phyloP scores from a whole-genome alignment of 805 yeast species.

The Naumovozyma castellii region DNA sequence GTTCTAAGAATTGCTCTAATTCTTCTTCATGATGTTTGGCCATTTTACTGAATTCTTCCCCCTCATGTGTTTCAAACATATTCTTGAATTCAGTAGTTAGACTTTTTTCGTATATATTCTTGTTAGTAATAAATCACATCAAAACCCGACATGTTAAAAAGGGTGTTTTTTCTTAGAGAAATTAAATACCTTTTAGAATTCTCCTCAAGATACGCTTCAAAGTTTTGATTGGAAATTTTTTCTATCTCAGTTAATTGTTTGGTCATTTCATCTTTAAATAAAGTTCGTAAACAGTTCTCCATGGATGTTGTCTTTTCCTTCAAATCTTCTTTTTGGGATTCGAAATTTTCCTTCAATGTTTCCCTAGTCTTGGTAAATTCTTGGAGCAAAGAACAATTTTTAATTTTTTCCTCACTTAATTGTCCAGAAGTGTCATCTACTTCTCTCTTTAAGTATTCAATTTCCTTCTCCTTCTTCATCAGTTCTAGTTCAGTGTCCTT shows the following conservation, averaged over 20 bases:
- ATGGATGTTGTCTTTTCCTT: not conserved
- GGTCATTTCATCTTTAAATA: not conserved
- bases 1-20: not conserved
- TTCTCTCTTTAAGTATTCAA: constrained; percentile 29
- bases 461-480: constrained; percentile 26
- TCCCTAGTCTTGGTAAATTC: constrained; percentile 12
- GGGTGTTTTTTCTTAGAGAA: not conserved
- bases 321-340: not conserved
- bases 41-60: not conserved
- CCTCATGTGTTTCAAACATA: too few species aligned
- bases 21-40: not conserved
- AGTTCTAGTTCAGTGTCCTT: constrained; percentile 13
- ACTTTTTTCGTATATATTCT: too few species aligned
- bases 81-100: too few species aligned
- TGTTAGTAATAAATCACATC: too few species aligned
- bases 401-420: constrained; percentile 39
- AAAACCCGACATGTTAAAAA: too few species aligned
- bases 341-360: not conserved
- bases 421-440: constrained; percentile 38
- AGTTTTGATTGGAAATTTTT: not conserved
- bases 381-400: constrained; percentile 19
- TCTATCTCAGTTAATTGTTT: not conserved
- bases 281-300: not conserved
- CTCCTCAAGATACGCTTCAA: not conserved
- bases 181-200: not conserved